Conservation (phyloP, 2,329 filamentous ascomycete species). For the Alternaria sp. region DNA sequence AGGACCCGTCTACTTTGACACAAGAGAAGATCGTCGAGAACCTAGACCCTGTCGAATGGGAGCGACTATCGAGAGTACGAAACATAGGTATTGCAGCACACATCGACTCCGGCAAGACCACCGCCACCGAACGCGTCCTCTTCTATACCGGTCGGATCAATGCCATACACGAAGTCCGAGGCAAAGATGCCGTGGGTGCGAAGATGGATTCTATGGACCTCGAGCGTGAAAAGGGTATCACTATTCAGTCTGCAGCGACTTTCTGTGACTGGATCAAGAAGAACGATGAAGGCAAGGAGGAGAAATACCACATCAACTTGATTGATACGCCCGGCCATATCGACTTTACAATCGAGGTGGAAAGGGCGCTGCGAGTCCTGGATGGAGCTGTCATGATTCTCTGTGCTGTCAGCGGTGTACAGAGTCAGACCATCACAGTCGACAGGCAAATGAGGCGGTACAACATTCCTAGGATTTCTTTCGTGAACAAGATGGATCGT, state of each 20-base stretch:
- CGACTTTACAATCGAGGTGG: constrained; percentile 98
- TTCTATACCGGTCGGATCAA: constrained; percentile 99
- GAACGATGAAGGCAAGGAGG: constrained; percentile 73
- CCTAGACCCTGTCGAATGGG: constrained; percentile 79
- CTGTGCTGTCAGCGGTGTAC: constrained; percentile 95
- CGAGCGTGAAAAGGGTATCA: constrained; percentile 98
- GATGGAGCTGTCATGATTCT: constrained; percentile 99
- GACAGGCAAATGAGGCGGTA: constrained; percentile 99
- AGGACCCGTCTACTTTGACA: constrained; percentile 64
- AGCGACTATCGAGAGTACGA: constrained; percentile 79
- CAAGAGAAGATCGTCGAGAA: constrained; percentile 77
- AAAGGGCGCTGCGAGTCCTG: constrained; percentile 90
- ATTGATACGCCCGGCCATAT: constrained; percentile 99
- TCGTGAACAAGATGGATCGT: constrained; percentile 99
- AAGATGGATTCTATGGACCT: constrained; percentile 99
- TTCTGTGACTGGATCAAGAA: constrained; percentile 97
- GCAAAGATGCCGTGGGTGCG: constrained; percentile 91
- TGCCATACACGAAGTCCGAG: constrained; percentile 94
- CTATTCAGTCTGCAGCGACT: constrained; percentile 96
- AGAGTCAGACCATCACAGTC: constrained; percentile 97
- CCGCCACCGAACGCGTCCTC: constrained; percentile 92
- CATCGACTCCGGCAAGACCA: constrained; percentile 98
- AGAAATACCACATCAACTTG: constrained; percentile 96
- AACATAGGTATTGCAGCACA: constrained; percentile 99
- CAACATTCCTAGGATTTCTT: constrained; percentile 93